These are phyloP conservation scores for Thermothielavioides terrestris DNA, from an alignment of 495 filamentous ascomycete species.

Conservation along the genomic window DNA sequence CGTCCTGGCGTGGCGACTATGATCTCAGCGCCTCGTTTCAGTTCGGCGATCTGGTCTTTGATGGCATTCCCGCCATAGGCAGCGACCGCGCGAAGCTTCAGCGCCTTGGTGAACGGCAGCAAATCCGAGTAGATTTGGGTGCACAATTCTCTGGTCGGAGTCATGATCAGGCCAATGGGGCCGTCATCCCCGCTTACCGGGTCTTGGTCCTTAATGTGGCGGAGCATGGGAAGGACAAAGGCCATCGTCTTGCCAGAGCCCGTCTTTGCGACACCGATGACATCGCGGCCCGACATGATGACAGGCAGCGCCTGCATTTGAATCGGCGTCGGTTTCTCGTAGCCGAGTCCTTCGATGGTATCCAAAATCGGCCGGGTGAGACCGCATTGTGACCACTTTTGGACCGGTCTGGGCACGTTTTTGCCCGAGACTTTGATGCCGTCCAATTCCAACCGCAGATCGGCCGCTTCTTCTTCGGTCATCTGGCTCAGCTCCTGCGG, in stretches of 20 bases:
- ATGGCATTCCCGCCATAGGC: constrained; percentile 95
- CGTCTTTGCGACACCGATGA: constrained; percentile 95
- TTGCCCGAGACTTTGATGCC: constrained; percentile 86
- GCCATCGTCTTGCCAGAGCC: constrained; percentile 98
- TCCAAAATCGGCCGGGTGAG: constrained; percentile 81
- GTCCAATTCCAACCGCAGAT: constrained; percentile 77
- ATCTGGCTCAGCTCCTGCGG: constrained; percentile 74
- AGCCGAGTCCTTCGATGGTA: constrained; percentile 75
- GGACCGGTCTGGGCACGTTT: constrained; percentile 83
- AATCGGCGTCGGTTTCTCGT: constrained; percentile 81
- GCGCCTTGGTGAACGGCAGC: constrained; percentile 83
- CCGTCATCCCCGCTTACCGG: constrained; percentile 79
- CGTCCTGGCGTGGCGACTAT: constrained; percentile 94
- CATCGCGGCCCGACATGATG: constrained; percentile 93
- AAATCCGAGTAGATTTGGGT: constrained; percentile 92
- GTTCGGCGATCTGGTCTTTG: constrained; percentile 92
- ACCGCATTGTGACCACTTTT: constrained; percentile 95
- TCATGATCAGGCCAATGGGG: constrained; percentile 80
- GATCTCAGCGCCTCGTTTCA: constrained; percentile 93
- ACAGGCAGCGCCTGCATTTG: constrained; percentile 92
- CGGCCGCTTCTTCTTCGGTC: constrained; percentile 75
- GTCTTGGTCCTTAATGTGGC: constrained; percentile 91
- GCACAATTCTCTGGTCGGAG: constrained; percentile 89
- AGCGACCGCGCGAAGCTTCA: constrained; percentile 85
- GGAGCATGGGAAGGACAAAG: constrained; percentile 90